Evolutionary conservation across 1,284 basidiomycete species (phyloP).

Genomic region (Malassezia arunalokei): DNA sequence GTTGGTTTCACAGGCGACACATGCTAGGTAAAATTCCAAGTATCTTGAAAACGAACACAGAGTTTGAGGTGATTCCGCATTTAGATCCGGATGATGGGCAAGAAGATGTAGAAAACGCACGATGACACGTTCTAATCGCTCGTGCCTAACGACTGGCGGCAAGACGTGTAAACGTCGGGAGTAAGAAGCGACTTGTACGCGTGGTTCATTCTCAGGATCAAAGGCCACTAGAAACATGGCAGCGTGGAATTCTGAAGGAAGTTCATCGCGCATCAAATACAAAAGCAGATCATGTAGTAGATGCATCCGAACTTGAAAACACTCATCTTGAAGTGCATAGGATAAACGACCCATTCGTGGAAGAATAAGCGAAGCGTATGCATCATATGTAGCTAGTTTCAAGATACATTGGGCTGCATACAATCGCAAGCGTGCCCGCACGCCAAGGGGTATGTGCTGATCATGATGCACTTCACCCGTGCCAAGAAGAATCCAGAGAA

Average conservation of each 20-base stretch:
- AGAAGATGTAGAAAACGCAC: conserved; percentile 73
- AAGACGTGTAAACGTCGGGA: conserved; percentile 10
- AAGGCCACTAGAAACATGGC: conserved; percentile 77
- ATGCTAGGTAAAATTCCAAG: conserved; percentile 73
- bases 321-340: conserved; percentile 69
- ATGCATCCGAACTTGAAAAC: conserved; percentile 66
- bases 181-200: conserved; percentile 23
- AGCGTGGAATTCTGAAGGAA: conserved; percentile 64
- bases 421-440: conserved; percentile 54
- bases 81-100: conserved; percentile 86
- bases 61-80: conserved; percentile 62
- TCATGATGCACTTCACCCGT: conserved; percentile 23
- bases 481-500: conserved; percentile 24
- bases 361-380: conserved; percentile 53
- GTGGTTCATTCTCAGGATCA: conserved; percentile 62
- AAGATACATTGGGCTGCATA: conserved; percentile 69
- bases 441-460: conserved; percentile 23
- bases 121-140: conserved; percentile 62
- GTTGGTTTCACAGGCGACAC: conserved; percentile 63
- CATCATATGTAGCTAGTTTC: conserved; percentile 60
- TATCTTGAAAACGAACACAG: conserved; percentile 52
- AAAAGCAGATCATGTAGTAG: conserved; percentile 66
- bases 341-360: conserved; percentile 54
- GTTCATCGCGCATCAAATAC: conserved; percentile 55
- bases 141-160: conserved; percentile 17